Base-by-base conservation (phyloP, 495 filamentous ascomycete species). In the Neohortaea acidophila region DNA sequence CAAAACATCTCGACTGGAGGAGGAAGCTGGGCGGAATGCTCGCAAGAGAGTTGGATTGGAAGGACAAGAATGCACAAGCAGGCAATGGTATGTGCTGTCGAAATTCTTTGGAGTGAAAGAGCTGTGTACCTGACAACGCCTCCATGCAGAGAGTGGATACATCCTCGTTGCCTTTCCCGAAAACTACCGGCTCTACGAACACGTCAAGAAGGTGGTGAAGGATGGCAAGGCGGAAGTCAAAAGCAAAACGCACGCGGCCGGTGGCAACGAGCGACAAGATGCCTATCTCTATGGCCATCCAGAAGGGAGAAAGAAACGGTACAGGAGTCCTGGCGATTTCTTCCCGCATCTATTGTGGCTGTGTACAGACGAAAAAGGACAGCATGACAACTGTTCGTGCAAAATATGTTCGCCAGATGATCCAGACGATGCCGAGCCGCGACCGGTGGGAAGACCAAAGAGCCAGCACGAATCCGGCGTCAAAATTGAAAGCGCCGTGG, bases 211-310 rank as follows among this genome's bases (percentile, higher is more conserved):
- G 22, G 47, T 51, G 13, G 57, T 54, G 21, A 51, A 47, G 35
- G 55, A 60, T 12, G 53, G 51, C 32, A 58, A 60, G 48, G 41
- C 47, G 12, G 36, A 43, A 25, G 22, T 43, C 35, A 41, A 51
- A 19, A 36, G 39, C 33, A 62, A 60, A 33, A 62, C 51, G 18
- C 58, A 63, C 42, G 56, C 56, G 6, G 58, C 48, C 15, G 56
- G 54, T 13, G 51, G 51, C 22, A 64, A 65, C 41, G 59, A 66
- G 32, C 54, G 63, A 20, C 60, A 67, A 48, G 74, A 77, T 49
- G 67, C 63, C 13, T 77, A 74, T 52, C 59, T 78, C 2, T 77
- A 76, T 43, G 73, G 73, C 21, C 66, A 77, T 44, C 73, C 72
- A 1, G 48, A 59, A 21, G 73, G 71, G 2, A 61, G 64, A 12